A percentile compares a stretch with the other conserved stretches of the same genome.
Evolutionary conservation across 75 land plant genomes (phyloP).

Genomic region (Chamaecyparis obtusa): DNA sequence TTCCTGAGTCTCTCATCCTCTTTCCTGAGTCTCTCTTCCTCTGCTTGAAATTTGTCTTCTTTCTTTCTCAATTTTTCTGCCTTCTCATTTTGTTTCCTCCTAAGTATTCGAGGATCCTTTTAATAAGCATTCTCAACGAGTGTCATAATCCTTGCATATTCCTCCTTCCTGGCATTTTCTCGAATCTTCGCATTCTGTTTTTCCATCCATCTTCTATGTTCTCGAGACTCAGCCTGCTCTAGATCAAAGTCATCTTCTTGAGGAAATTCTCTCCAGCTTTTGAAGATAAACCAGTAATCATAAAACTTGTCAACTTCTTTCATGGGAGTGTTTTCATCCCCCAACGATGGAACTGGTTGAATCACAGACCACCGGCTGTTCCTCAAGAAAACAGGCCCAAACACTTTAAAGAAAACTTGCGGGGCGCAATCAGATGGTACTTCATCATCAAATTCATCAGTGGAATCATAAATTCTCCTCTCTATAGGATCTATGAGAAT

Average conservation of each 20-base stretch:
- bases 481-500: slow-evolving; percentile 89
- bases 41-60: slow-evolving; percentile 71
- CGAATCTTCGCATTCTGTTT: slow-evolving; percentile 88
- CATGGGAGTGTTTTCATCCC: slow-evolving; percentile 63
- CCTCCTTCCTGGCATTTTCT: slow-evolving; percentile 95
- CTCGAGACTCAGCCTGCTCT: slow-evolving; percentile 93
- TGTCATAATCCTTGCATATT: slow-evolving; percentile 72
- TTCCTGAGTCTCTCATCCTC: too few species aligned
- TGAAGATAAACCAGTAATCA: slow-evolving; percentile 86
- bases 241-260: slow-evolving; percentile 95
- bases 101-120: slow-evolving; percentile 76
- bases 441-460: slow-evolving; percentile 99
- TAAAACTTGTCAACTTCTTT: slow-evolving; percentile 81
- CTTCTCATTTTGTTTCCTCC: slow-evolving; percentile 83
- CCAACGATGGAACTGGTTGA: slow-evolving; percentile 76
- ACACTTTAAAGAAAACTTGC: slow-evolving; percentile 87
- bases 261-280: slow-evolving; percentile 98
- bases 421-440: slow-evolving; percentile 87
- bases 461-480: slow-evolving; percentile 91
- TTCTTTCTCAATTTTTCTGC: slow-evolving; percentile 85
- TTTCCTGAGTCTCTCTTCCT: too few species aligned
- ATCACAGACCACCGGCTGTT: slow-evolving; percentile 85
- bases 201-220: slow-evolving; percentile 99
- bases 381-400: slow-evolving; percentile 92
- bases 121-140: slow-evolving; percentile 93